These are phyloP conservation scores for Tillandsia leiboldiana DNA, from an alignment of 176 grass and related monocot species.

Conservation along the genomic window DNA sequence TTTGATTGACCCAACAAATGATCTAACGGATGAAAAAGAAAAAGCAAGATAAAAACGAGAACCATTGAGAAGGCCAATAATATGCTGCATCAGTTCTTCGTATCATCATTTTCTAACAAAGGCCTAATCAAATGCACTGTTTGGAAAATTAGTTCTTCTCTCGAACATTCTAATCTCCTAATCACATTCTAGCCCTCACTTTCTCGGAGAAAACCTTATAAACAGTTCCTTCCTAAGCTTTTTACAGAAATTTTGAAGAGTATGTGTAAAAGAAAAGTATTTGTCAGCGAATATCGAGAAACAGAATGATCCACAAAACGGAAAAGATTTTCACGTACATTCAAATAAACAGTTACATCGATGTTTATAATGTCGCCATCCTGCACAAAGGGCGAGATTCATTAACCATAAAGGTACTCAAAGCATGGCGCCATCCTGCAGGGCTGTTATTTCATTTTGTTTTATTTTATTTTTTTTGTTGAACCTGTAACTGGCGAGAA, in stretches of 20 bases:
- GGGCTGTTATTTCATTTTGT: no score
- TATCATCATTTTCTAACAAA: neutral
- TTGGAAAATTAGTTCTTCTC: no score
- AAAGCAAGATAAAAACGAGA: neutral
- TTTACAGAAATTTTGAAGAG: neutral
- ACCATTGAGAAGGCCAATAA: neutral
- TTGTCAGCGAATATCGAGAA: neutral
- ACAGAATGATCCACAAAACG: neutral
- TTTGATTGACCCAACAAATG: neutral
- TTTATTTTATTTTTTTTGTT: neutral
- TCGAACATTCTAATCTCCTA: no score
- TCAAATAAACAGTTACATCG: constrained; percentile 92
- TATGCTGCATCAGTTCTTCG: neutral
- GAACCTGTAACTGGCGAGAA: constrained; percentile 76
- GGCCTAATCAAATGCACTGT: no score
- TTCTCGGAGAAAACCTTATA: no score
- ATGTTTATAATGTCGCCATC: constrained; percentile 98
- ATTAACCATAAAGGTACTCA: constrained; percentile 4
- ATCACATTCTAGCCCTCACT: no score
- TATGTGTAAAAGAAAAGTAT: neutral
- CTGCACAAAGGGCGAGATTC: constrained; percentile 30
- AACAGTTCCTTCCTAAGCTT: no score
- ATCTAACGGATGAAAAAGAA: neutral
- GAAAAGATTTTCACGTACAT: constrained; percentile 45
- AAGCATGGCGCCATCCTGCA: neutral